Percentiles rank a stretch among this genome's conserved stretches.
Evolutionary conservation across 768 basidiomycete genomes (phyloP).

Genomic region (Hirschioporus abietinus): DNA sequence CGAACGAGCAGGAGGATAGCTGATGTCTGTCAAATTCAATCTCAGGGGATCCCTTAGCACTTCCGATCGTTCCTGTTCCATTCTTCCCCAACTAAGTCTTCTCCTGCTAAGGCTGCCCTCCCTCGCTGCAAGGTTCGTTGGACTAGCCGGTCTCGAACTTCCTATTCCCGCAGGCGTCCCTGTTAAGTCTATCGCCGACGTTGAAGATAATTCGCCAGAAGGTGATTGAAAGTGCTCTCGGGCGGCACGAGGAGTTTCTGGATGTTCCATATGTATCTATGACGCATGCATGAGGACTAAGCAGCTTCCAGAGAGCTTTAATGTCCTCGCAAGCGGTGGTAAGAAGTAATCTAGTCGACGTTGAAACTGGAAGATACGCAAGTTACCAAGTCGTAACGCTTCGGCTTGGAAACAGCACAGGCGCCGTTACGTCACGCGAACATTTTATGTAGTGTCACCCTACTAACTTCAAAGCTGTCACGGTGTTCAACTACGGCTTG

Average conservation of each 20-base stretch:
- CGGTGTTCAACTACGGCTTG: too few relatives aligned
- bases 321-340: neutral
- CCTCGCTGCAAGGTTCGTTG: slow-evolving; percentile 36
- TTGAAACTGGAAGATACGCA: neutral
- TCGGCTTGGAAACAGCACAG: neutral
- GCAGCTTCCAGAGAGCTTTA: neutral
- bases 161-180: slow-evolving; percentile 40
- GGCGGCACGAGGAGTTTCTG: neutral
- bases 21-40: slow-evolving; percentile 26
- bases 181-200: slow-evolving; percentile 53
- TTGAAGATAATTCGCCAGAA: slow-evolving; percentile 28
- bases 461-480: neutral
- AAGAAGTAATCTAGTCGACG: neutral
- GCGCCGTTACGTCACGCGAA: neutral
- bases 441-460: neutral
- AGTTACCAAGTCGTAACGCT: neutral
- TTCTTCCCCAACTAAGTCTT: slow-evolving; percentile 53
- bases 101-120: slow-evolving; percentile 37
- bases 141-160: slow-evolving; percentile 43
- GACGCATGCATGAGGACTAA: neutral
- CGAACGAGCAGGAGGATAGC: slow-evolving; percentile 24
- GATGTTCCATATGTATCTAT: neutral
- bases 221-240: slow-evolving; percentile 1
- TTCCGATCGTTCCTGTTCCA: slow-evolving; percentile 39
- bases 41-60: slow-evolving; percentile 38